Evolutionary conservation across 2,329 filamentous ascomycete species (phyloP).

Genomic region (Microcyclospora pomicola): DNA sequence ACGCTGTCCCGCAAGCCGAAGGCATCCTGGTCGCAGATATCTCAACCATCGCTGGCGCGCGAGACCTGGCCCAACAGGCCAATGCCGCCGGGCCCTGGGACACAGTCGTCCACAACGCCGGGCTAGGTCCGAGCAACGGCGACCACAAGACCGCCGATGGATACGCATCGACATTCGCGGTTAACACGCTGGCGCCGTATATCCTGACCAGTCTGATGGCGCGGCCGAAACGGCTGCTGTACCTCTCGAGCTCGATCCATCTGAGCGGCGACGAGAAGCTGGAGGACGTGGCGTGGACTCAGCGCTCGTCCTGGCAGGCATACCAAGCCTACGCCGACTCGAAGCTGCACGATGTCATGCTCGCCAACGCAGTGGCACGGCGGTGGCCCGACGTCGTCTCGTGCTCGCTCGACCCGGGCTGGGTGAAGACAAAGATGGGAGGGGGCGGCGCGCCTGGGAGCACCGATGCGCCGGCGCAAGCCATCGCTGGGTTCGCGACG

Average conservation of each 20-base stretch:
- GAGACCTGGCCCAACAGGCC: constrained; percentile 37
- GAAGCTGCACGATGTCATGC: constrained; percentile 43
- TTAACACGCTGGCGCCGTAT: constrained; percentile 46
- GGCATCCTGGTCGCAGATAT: constrained; percentile 41
- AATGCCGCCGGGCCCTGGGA: constrained; percentile 40
- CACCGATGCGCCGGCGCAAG: constrained; percentile 34
- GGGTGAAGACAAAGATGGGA: constrained; percentile 33
- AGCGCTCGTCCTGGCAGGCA: constrained; percentile 21
- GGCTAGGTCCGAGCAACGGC: constrained; percentile 31
- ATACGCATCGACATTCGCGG: constrained; percentile 38
- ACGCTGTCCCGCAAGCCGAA: constrained; percentile 37
- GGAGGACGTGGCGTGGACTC: constrained; percentile 27
- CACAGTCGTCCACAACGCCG: constrained; percentile 45
- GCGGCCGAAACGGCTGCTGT: constrained; percentile 38
- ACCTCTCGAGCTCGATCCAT: constrained; percentile 40
- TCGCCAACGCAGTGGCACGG: constrained; percentile 41
- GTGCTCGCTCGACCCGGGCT: constrained; percentile 34
- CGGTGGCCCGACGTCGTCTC: constrained; percentile 32
- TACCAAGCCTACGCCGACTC: constrained; percentile 38
- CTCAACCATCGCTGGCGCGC: constrained; percentile 36
- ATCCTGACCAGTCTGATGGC: constrained; percentile 39
- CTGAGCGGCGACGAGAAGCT: constrained; percentile 31
- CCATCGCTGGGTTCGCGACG: constrained; percentile 36
- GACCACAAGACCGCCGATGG: constrained; percentile 32
- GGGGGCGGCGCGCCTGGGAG: constrained; percentile 33